Conservation (phyloP, 1,284 basidiomycete genomes). For the Ceratobasidium sp. region DNA sequence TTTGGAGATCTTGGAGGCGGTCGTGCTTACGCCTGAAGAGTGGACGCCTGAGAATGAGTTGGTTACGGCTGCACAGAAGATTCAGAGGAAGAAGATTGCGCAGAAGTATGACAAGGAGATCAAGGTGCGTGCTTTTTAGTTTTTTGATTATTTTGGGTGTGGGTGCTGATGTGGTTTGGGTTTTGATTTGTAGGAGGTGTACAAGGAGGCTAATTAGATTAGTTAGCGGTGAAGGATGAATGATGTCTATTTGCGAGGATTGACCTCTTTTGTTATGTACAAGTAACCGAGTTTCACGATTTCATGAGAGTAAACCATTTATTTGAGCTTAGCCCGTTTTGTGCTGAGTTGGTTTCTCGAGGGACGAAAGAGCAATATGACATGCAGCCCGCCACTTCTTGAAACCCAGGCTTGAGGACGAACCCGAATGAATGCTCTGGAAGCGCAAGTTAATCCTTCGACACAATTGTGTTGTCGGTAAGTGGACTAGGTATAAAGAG, state of each 20-base stretch:
- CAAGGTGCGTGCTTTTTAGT: conserved; percentile 64
- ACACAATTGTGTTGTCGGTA: no score
- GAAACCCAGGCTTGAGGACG: no score
- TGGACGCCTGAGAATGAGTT: conserved; percentile 93
- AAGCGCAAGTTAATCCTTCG: no score
- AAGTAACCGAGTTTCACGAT: conserved; percentile 17
- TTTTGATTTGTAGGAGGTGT: conserved; percentile 42
- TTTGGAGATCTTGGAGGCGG: conserved; percentile 83
- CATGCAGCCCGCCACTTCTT: background rate
- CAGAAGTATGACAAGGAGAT: conserved; percentile 77
- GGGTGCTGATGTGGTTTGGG: background rate
- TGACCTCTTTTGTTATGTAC: conserved; percentile 13
- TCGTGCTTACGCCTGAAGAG: conserved; percentile 86
- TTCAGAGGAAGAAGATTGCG: conserved; percentile 82
- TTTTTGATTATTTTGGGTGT: no score
- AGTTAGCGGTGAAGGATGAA: no score
- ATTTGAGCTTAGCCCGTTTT: background rate
- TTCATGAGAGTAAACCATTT: conserved; percentile 3
- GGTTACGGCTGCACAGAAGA: conserved; percentile 92
- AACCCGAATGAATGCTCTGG: no score
- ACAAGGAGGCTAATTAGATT: conserved; percentile 24
- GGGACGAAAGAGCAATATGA: background rate
- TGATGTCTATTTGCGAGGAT: background rate
- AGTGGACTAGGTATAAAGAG: no score
- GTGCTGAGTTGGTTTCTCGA: no score